A percentile compares a stretch with the other conserved stretches of the same genome.
These are phyloP conservation scores for Melastoma candidum DNA, from an alignment of 441 rosid genomes.

Conservation along the genomic window DNA sequence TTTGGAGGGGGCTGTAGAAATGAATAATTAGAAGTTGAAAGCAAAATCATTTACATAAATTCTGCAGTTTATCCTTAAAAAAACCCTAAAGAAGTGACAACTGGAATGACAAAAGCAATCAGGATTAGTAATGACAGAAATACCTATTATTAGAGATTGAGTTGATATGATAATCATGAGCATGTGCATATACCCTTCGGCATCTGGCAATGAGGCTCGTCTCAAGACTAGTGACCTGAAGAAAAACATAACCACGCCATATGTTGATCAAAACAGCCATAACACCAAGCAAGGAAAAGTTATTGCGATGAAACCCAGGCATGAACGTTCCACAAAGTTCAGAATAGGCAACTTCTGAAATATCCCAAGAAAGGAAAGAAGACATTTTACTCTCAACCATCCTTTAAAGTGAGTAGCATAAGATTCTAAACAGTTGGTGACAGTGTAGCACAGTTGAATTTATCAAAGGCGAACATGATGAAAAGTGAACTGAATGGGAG, in stretches of 20 bases:
- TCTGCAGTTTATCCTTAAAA: background rate
- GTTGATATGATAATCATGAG: conserved; percentile 80
- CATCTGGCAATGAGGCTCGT: conserved; percentile 39
- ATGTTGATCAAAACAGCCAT: background rate
- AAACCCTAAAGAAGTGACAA: background rate
- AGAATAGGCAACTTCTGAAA: too few relatives aligned
- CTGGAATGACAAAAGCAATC: background rate
- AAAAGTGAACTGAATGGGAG: background rate
- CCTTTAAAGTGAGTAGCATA: too few relatives aligned
- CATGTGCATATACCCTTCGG: conserved; percentile 57
- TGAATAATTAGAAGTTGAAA: too few relatives aligned
- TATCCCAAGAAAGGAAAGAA: too few relatives aligned
- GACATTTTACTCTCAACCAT: too few relatives aligned
- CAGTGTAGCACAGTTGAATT: too few relatives aligned
- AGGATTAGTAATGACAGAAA: background rate
- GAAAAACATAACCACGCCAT: conserved; percentile 2
- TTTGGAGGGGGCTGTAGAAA: too few relatives aligned
- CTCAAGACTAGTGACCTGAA: conserved; percentile 63
- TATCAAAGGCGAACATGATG: too few relatives aligned
- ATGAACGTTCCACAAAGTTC: too few relatives aligned
- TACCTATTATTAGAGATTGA: conserved; percentile 90
- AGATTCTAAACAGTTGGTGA: too few relatives aligned
- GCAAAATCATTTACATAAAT: background rate
- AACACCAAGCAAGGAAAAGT: too few relatives aligned
- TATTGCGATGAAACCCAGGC: background rate